A percentile compares a stretch with the other conserved stretches of the same genome.
Evolutionary conservation across 1,139 yeast species (phyloP).

Genomic region (Nakaseomyces bracarensis): DNA sequence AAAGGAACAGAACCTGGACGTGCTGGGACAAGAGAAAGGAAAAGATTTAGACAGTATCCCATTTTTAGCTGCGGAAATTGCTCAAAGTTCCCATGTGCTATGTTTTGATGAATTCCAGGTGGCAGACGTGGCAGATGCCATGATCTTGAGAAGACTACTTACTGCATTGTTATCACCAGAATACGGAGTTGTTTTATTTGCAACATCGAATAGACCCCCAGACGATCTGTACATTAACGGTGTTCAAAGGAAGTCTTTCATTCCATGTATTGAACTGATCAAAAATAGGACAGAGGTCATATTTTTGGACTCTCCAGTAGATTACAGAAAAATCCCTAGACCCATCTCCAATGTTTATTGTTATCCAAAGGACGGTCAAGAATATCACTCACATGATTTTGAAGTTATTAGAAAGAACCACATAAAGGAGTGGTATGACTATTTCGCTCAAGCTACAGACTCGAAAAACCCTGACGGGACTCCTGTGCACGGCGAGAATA

Average conservation of each 20-base stretch:
- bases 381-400: slow-evolving; percentile 44
- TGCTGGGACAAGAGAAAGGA: slow-evolving; percentile 34
- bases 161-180: slow-evolving; percentile 53
- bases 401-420: slow-evolving; percentile 53
- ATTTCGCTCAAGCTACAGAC: slow-evolving; percentile 54
- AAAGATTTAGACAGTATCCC: slow-evolving; percentile 79
- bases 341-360: slow-evolving; percentile 78
- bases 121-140: slow-evolving; percentile 96
- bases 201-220: slow-evolving; percentile 93
- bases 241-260: slow-evolving; percentile 79
- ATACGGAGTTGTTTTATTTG: slow-evolving; percentile 79
- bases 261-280: slow-evolving; percentile 82
- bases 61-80: slow-evolving; percentile 72
- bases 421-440: slow-evolving; percentile 66
- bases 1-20: slow-evolving; percentile 24
- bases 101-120: slow-evolving; percentile 97
- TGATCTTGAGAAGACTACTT: slow-evolving; percentile 74
- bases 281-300: slow-evolving; percentile 69
- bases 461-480: slow-evolving; percentile 28
- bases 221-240: slow-evolving; percentile 90
- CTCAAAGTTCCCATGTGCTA: slow-evolving; percentile 63
- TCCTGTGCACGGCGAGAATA: slow-evolving; percentile 15
- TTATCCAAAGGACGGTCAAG: slow-evolving; percentile 56
- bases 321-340: slow-evolving; percentile 80
- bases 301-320: slow-evolving; percentile 81